Conservation (phyloP, 164 flowering plant species). For the Vitis rupestris region DNA sequence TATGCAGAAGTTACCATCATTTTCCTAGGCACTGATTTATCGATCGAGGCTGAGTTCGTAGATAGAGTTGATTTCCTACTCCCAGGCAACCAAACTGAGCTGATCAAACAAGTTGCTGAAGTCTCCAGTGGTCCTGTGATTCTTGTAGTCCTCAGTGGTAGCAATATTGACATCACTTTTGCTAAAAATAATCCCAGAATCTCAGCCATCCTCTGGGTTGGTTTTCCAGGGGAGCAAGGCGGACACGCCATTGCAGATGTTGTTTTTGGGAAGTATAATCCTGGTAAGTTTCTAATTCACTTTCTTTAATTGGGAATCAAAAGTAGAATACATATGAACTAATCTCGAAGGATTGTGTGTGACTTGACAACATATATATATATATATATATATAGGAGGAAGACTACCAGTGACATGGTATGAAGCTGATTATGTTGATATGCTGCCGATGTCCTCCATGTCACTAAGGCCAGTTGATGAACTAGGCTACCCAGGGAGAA, state of each 20-base stretch:
- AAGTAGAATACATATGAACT: no score
- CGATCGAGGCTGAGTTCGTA: constrained; percentile 14
- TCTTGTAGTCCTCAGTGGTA: constrained; percentile 24
- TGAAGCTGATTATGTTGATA: constrained; percentile 7
- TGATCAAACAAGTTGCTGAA: constrained; percentile 19
- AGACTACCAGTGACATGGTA: constrained; percentile 19
- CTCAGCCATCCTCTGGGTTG: constrained; percentile 30
- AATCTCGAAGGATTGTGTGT: no score
- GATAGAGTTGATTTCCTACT: constrained; percentile 19
- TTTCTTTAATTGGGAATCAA: no score
- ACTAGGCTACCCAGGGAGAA: constrained; percentile 35
- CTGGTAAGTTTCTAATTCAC: constrained; percentile 10
- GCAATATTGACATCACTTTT: constrained; percentile 23
- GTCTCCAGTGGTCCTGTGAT: constrained; percentile 22
- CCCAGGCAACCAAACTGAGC: constrained; percentile 22
- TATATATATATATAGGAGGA: constrained; percentile 19
- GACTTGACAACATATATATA: no score
- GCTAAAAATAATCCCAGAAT: constrained; percentile 15
- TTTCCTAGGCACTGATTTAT: constrained; percentile 14
- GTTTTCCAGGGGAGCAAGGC: constrained; percentile 36
- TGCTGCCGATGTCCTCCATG: constrained; percentile 36
- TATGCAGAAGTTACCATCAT: constrained; percentile 18
- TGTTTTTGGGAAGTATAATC: constrained; percentile 25
- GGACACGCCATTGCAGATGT: constrained; percentile 28
- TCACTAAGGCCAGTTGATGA: constrained; percentile 21